phyloP scores from a whole-genome alignment of 2,329 filamentous ascomycete species.

The Penicillium sp. region DNA sequence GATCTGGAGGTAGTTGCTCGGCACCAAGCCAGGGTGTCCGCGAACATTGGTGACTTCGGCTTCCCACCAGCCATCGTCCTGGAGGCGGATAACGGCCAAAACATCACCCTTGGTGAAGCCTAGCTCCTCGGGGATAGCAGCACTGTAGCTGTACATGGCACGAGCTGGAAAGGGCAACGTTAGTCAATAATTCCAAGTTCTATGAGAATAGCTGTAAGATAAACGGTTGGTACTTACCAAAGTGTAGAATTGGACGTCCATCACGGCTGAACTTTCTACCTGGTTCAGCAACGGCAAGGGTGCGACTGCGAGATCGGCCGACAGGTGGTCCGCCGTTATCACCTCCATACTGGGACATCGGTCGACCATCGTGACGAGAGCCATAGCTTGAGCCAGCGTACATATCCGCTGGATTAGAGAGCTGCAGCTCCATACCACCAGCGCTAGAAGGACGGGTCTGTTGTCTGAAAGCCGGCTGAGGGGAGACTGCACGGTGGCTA shows the following conservation, averaged over 20 bases:
- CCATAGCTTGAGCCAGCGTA: constrained; percentile 54
- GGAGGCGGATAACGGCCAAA: constrained; percentile 82
- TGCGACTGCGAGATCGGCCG: constrained; percentile 72
- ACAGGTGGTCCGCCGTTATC: constrained; percentile 52
- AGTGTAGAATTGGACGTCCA: constrained; percentile 86
- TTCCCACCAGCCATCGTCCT: constrained; percentile 99
- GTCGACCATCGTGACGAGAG: constrained; percentile 51
- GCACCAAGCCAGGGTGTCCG: constrained; percentile 61
- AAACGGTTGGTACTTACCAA: constrained; percentile 68
- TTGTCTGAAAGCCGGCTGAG: constrained; percentile 56
- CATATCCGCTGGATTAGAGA: constrained; percentile 60
- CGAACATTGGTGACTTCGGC: constrained; percentile 75
- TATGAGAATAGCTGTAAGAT: neutral
- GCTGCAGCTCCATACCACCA: constrained; percentile 69
- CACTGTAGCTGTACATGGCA: constrained; percentile 90
- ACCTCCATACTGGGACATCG: constrained; percentile 54
- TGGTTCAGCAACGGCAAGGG: constrained; percentile 75
- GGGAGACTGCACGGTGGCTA: constrained; percentile 53
- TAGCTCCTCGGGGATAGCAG: constrained; percentile 93
- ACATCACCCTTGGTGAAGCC: constrained; percentile 92
- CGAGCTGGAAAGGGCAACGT: constrained; percentile 64
- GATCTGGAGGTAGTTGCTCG: constrained; percentile 69
- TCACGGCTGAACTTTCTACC: constrained; percentile 77
- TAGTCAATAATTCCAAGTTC: constrained; percentile 13
- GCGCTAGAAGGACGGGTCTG: constrained; percentile 55